phyloP scores from a whole-genome alignment of 2,329 filamentous ascomycete genomes.

The Trematosphaeria pertusa region DNA sequence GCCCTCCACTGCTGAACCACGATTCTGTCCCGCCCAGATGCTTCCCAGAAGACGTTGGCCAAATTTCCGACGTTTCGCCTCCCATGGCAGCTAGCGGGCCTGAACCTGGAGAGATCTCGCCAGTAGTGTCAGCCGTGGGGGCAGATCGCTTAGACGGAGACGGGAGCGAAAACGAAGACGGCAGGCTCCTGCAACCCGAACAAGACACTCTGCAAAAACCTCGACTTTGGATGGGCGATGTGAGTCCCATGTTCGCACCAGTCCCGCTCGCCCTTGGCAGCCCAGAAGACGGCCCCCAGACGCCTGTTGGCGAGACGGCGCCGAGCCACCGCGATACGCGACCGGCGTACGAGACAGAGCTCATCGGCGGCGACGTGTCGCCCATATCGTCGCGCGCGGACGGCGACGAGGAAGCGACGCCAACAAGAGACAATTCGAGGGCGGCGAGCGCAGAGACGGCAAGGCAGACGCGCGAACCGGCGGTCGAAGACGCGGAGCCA shows the following conservation, averaged over 20 bases:
- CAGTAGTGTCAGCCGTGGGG: conserved; percentile 18
- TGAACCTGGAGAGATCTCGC: conserved; percentile 17
- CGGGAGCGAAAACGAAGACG: conserved; percentile 26
- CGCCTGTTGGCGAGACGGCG: not conserved
- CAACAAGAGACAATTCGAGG: conserved; percentile 12
- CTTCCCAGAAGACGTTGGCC: not conserved
- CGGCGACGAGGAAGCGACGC: conserved; percentile 21
- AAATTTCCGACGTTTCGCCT: not conserved
- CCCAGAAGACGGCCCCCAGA: conserved; percentile 8
- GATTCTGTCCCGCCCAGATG: conserved; percentile 19
- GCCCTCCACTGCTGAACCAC: conserved; percentile 31
- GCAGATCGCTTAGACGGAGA: conserved; percentile 15
- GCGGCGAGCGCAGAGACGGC: not conserved
- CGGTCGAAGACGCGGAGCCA: not conserved
- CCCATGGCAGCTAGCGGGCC: not conserved
- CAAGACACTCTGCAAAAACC: conserved; percentile 7
- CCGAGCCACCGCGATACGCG: conserved; percentile 6
- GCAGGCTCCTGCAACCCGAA: conserved; percentile 8
- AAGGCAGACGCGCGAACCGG: conserved; percentile 1
- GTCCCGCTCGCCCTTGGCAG: conserved; percentile 12
- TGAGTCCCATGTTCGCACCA: conserved; percentile 34
- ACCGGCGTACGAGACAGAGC: conserved; percentile 29
- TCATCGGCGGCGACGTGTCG: conserved; percentile 35
- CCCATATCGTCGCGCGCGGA: conserved; percentile 26
- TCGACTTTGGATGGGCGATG: conserved; percentile 18